Base-by-base conservation (phyloP, 495 filamentous ascomycete species). In the Penicillium bovifimosum region DNA sequence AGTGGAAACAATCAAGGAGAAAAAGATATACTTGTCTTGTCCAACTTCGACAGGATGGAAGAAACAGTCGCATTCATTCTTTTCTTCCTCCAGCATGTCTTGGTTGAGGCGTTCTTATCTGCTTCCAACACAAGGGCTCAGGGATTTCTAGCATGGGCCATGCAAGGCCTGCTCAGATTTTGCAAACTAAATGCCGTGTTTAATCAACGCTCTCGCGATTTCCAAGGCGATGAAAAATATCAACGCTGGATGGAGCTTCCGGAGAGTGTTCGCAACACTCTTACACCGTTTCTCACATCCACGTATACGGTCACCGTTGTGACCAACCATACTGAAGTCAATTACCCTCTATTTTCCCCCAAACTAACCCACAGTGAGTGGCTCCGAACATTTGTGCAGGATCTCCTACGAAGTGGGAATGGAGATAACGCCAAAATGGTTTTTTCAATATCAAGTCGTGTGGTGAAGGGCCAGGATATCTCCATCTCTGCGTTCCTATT, bases 61-160 rank as follows among this genome's bases (percentile, higher is more conserved):
- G 91, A 99, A 57, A 90, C 86, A 1, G 82, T 87, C 20, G 86
- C 93, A 53, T 99, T 96, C 62, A 82, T 90, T 7, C 76, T 90
- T 10, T 91, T 90, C 57, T 74, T 93, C 39, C 77, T 99, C 7
- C 86, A 95, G 58, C 78, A 93, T 61, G 85, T 95, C 2, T 73
- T 97, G 18, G 89, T 97, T 44, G 88, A 91, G 56, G 85, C 91
- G 10, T 99, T 99, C 63, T 72, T 92, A 31, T 92, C 91, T 2
- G 85, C 87, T 9, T 91, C 83, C 2, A 93, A 96, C 61, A 86
- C 91, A 0, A 84, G 83, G 60, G 79, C 88, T 14, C 91, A 96
- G 63, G 89, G 90, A 1, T 96, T 95, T 63, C 75, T 99, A 13
- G 88, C 91, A 11, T 97, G 84, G 64, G 87, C 85, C 2, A 96